Base-by-base conservation (phyloP, 2,329 filamentous ascomycete genomes). In the Apiospora pterosperma region DNA sequence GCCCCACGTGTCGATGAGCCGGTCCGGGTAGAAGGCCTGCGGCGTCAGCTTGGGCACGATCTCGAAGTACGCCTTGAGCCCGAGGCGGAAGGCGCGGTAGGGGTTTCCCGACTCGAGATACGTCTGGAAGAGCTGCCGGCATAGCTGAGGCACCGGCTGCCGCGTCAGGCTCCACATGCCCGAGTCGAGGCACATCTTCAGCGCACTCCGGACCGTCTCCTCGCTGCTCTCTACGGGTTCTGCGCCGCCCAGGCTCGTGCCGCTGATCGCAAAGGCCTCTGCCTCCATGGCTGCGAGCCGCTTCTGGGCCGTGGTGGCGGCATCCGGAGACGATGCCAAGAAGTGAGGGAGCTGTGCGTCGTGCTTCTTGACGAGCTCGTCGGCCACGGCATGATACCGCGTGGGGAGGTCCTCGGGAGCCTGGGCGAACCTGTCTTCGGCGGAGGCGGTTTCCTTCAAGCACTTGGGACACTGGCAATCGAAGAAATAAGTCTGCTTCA, bases 401-500 rank as follows among this genome's bases (percentile, higher is more conserved):
- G 25, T 52, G 25, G 61, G 58, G 19, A 73, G 59, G n/a, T 72
- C 69, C 23, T 70, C 66, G 7, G 68, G 66, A 58, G 38, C 62
- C 58, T 64, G 67, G 12, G 66, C 48, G 70, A 81, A 82, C 16
- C 72, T 72, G 65, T 84, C 81, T 74, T 82, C 78, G 12, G 71
- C 69, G 11, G 73, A 70, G 1, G 70, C 73, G 16, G 75, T 65
- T 4, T 79, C 80, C 73, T 74, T 76, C 62, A 74, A 68, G 67
- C 83, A 85, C 69, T 82, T 84, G 58, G 68, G 66, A 68, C 83
- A 85, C 42, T 72, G 71, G 72, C 83, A 85, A 4, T 67, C 73
- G 72, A 85, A 85, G 69, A 79, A 78, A 74, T 83, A 84, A 6
- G 74, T 75, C 34, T 76, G 69, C 63, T 76, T 72, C 11, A 85